These are phyloP conservation scores for Phaeosphaeria sp. DNA, from an alignment of 2,329 filamentous ascomycete species.

Conservation along the genomic window DNA sequence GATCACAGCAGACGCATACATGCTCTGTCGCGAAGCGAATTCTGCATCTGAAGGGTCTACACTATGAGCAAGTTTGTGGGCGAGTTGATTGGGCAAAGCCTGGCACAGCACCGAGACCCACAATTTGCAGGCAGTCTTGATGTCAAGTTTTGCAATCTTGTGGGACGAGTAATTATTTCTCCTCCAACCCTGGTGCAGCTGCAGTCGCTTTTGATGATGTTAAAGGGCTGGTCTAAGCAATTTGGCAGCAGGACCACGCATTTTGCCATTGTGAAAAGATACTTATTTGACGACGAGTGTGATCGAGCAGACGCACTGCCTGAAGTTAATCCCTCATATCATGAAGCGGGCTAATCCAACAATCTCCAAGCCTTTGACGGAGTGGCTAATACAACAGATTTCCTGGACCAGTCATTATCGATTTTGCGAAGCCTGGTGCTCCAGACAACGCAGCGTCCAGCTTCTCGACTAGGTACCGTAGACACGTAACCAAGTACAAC, in stretches of 20 bases:
- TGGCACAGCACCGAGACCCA: not conserved
- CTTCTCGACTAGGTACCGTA: constrained; percentile 24
- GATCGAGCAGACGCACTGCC: not conserved
- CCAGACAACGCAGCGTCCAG: constrained; percentile 24
- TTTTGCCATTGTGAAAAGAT: not conserved
- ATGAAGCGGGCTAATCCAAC: too few species aligned
- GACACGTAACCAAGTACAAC: constrained; percentile 24
- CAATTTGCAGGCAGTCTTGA: not conserved
- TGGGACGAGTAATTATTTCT: too few species aligned
- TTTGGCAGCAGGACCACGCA: not conserved
- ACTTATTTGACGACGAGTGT: not conserved
- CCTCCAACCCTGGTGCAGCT: too few species aligned
- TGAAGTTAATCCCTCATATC: too few species aligned
- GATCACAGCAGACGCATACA: not conserved
- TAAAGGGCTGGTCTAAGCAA: too few species aligned
- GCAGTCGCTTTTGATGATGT: not conserved
- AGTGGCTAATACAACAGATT: not conserved
- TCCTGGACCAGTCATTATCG: not conserved
- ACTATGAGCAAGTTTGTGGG: not conserved
- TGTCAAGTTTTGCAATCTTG: not conserved
- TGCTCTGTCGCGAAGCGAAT: not conserved
- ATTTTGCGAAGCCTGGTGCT: constrained; percentile 11
- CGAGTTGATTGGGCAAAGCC: not conserved
- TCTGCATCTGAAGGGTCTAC: not conserved
- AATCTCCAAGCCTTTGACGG: not conserved